Conservation (phyloP, 164 flowering plant genomes). For the Pachysandra terminalis region DNA sequence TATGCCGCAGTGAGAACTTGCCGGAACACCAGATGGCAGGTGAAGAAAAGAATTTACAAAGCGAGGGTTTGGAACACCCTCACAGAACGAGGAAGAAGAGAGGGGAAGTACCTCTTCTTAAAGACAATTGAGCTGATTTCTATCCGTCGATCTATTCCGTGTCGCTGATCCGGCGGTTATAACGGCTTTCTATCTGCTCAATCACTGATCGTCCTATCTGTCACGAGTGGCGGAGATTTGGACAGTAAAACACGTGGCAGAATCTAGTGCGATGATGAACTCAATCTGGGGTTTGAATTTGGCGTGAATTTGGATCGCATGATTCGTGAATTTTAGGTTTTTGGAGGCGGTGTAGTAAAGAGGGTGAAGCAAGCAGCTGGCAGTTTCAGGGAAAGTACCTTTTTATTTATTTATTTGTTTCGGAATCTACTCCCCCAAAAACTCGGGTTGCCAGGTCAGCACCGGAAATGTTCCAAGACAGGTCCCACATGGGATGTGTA, state of each 20-base stretch:
- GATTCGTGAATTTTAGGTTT: constrained; percentile 12
- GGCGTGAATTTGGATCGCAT: constrained; percentile 18
- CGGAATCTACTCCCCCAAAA: constrained; percentile 27
- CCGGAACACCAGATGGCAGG: too few relatives aligned
- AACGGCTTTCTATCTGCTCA: constrained; percentile 15
- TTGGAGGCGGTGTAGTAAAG: neutral
- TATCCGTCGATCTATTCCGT: constrained; percentile 6
- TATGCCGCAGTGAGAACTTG: neutral
- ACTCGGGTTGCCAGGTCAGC: constrained; percentile 16
- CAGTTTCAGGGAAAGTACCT: constrained; percentile 10
- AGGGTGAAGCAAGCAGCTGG: constrained; percentile 7
- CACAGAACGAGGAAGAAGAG: constrained; percentile 21
- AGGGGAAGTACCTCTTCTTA: constrained; percentile 20
- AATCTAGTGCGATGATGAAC: neutral
- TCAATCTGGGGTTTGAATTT: constrained; percentile 12
- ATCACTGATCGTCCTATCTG: constrained; percentile 25
- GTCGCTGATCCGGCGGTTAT: constrained; percentile 11
- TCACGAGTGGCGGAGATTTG: constrained; percentile 18
- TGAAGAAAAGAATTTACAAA: neutral
- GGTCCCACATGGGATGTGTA: too few relatives aligned
- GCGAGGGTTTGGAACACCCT: constrained; percentile 25
- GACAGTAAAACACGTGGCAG: constrained; percentile 15
- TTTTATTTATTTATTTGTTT: constrained; percentile 17
- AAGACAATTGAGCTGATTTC: constrained; percentile 13
- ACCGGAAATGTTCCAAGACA: too few relatives aligned